phyloP scores from a whole-genome alignment of 202 grass and related monocot species.

The Panicum hallii region DNA sequence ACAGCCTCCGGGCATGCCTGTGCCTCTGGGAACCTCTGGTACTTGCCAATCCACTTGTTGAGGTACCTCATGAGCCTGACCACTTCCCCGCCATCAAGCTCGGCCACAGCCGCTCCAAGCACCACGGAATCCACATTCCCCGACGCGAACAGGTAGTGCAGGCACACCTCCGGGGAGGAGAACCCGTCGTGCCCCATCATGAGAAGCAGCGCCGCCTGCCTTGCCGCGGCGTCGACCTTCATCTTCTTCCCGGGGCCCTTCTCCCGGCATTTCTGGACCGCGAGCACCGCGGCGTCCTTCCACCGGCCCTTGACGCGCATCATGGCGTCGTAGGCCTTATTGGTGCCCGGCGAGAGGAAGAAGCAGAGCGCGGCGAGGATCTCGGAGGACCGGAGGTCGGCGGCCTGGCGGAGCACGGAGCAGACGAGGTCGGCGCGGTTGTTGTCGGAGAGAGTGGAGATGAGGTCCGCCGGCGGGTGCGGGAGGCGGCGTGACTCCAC shows the following conservation, averaged over 20 bases:
- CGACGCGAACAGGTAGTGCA: slow-evolving; percentile 80
- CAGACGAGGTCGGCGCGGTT: slow-evolving; percentile 58
- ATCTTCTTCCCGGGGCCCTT: slow-evolving; percentile 45
- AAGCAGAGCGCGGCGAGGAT: slow-evolving; percentile 64
- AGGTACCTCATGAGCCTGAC: slow-evolving; percentile 64
- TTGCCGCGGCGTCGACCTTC: slow-evolving; percentile 32
- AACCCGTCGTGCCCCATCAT: slow-evolving; percentile 86
- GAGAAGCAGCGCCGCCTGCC: slow-evolving; percentile 63
- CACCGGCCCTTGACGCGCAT: slow-evolving; percentile 56
- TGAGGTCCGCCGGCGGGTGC: slow-evolving; percentile 45
- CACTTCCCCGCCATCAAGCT: slow-evolving; percentile 76
- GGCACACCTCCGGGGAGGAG: slow-evolving; percentile 70
- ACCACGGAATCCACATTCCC: slow-evolving; percentile 60
- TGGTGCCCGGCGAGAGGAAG: slow-evolving; percentile 64
- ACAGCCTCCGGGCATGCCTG: slow-evolving; percentile 23
- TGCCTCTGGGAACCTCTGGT: slow-evolving; percentile 58
- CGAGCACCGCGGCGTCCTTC: slow-evolving; percentile 64
- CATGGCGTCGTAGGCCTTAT: slow-evolving; percentile 68
- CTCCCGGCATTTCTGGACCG: slow-evolving; percentile 56
- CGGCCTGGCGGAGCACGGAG: slow-evolving; percentile 61
- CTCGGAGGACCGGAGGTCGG: slow-evolving; percentile 66
- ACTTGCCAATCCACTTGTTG: slow-evolving; percentile 80
- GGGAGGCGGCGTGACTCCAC: slow-evolving; percentile 49
- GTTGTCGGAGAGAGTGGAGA: slow-evolving; percentile 50
- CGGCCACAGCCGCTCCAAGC: slow-evolving; percentile 56